A percentile compares a stretch with the other conserved stretches of the same genome.
Conservation (phyloP, 177 flowering plant species). For the Tripterygium wilfordii region DNA sequence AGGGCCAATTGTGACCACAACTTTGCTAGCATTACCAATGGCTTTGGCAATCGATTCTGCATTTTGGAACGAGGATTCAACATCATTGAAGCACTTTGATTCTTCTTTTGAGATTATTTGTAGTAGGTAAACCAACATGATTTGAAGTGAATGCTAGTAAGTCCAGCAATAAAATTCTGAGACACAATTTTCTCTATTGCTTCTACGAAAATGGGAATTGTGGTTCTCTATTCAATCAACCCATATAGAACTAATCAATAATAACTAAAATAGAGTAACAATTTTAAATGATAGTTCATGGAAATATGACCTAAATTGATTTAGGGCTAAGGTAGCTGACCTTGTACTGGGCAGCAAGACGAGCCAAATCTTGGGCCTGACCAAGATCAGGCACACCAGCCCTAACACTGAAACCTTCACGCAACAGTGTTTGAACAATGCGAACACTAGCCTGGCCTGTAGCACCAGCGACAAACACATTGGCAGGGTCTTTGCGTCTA, state of each 20-base stretch:
- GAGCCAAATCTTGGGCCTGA: slow-evolving; percentile 88
- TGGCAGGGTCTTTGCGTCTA: slow-evolving; percentile 65
- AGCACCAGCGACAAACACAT: slow-evolving; percentile 92
- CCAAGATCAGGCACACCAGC: slow-evolving; percentile 88
- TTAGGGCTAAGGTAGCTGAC: too few species aligned
- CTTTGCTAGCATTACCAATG: slow-evolving; percentile 91
- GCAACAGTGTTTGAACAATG: slow-evolving; percentile 64
- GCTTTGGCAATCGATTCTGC: slow-evolving; percentile 81
- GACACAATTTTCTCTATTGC: too few species aligned
- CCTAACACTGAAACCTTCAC: slow-evolving; percentile 76
- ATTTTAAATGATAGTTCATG: too few species aligned
- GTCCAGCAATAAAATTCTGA: too few species aligned
- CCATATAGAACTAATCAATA: too few species aligned
- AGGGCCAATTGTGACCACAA: slow-evolving; percentile 82
- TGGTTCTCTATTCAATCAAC: too few species aligned
- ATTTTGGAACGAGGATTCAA: slow-evolving; percentile 55
- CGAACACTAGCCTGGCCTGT: slow-evolving; percentile 83
- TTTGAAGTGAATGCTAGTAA: too few species aligned
- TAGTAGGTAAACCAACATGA: background rate
- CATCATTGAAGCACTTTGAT: slow-evolving; percentile 74
- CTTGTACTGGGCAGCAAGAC: slow-evolving; percentile 72
- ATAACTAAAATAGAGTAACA: too few species aligned
- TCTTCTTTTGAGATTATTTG: slow-evolving; percentile 80
- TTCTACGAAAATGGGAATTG: too few species aligned
- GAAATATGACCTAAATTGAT: too few species aligned